Conservation (phyloP, 768 basidiomycete species). For the Tricholoma sp. region DNA sequence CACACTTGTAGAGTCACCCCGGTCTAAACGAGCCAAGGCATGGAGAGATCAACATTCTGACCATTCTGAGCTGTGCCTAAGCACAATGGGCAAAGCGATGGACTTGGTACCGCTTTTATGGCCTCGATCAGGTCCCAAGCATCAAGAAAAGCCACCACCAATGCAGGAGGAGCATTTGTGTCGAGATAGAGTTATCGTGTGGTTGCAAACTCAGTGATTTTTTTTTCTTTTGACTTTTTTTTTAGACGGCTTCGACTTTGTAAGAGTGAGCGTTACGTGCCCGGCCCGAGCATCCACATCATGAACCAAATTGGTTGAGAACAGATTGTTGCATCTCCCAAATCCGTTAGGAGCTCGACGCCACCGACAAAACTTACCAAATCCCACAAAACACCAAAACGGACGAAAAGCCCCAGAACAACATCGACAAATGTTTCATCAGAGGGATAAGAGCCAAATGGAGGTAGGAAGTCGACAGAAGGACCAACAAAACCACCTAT, state of each 20-base stretch:
- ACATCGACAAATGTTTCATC: too few species aligned
- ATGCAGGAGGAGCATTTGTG: background rate
- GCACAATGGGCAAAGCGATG: constrained; percentile 1
- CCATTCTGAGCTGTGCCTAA: background rate
- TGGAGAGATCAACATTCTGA: background rate
- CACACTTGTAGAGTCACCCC: background rate
- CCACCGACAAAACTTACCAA: too few species aligned
- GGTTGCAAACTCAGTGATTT: constrained; percentile 1
- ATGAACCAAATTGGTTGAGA: too few species aligned
- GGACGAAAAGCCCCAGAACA: too few species aligned
- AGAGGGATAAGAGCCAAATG: too few species aligned
- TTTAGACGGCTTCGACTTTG: background rate
- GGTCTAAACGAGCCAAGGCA: background rate
- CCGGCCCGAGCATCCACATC: too few species aligned
- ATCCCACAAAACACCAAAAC: too few species aligned
- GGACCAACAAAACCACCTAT: too few species aligned
- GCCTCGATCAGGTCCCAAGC: background rate
- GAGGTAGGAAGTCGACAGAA: too few species aligned
- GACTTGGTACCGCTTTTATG: constrained; percentile 2
- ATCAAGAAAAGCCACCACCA: background rate
- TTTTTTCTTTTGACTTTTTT: background rate
- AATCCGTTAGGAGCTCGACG: too few species aligned
- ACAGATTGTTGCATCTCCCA: too few species aligned
- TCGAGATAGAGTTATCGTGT: background rate
- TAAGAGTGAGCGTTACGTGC: too few species aligned